Evolutionary conservation across 805 yeast species (phyloP), one percentile per base, ranked within the genome.

Genomic region (Wickerhamiella parazyma): DNA sequence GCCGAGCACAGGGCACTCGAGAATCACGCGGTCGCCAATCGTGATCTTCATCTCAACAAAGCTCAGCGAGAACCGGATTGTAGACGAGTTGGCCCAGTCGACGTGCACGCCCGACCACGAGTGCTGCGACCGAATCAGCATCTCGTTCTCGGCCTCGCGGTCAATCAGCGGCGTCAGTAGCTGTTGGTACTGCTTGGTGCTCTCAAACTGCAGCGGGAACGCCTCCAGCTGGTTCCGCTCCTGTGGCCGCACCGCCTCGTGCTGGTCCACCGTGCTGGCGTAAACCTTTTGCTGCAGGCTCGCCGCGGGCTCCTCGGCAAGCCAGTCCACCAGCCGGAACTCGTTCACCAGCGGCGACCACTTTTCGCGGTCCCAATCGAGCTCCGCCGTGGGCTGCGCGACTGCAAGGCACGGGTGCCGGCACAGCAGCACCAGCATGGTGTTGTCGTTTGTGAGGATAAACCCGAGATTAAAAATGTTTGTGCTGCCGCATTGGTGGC

Each of bases 321-420:
- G 73, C 95, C 95, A 87, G 1, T 84, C 65, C 45, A 87, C 65
- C 46, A 87, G 73, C 49, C 74, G 78, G 31, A 93, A 69, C 50
- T 84, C 79, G 50, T 80, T 89, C 45, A 87, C 82, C 44, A 87
- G 64, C 0, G 95, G 72, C 55, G 80, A 84, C 96, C 96, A 87
- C 48, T 81, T 80, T 34, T 69, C 72, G 0, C 87, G 78, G 54
- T 85, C 94, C 96, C 95, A 87, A 54, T 78, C 76, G 22, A 71
- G 63, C 59, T 80, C 84, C 50, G 80, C 77, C 1, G 94, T 78
- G 6, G 61, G 46, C 4, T 34, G 26, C 5, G 62, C 44, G 16
- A 51, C 49, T 3, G 57, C 49, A 4, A 67, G 62, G 61, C 96
- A 87, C 0, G 95, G 95, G 44, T 83, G 66, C 45, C 96, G 75